Evolutionary conservation across 352 stramenopile genomes (phyloP).

Genomic region (Pythium dissimile): DNA sequence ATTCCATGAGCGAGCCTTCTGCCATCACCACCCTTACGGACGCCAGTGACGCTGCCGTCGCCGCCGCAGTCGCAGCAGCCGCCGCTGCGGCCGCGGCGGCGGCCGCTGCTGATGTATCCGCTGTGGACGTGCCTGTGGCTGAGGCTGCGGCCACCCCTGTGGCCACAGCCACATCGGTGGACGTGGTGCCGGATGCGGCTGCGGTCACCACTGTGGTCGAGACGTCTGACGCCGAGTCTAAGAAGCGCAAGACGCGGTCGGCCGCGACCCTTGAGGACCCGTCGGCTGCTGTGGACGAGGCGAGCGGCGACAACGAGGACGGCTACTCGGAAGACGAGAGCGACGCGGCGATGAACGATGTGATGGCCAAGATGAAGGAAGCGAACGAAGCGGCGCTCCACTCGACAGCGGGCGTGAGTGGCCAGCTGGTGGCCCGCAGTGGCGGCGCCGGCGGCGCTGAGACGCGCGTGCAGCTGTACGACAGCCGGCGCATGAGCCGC

Average conservation of each 20-base stretch:
- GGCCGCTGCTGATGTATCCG: background rate
- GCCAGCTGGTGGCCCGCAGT: conserved; percentile 23
- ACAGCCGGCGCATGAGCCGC: conserved; percentile 81
- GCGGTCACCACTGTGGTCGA: background rate
- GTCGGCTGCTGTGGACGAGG: conserved; percentile 16
- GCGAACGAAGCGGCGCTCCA: conserved; percentile 23
- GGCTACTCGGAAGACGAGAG: conserved; percentile 52
- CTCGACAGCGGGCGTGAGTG: conserved; percentile 20
- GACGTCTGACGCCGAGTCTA: conserved; percentile 3
- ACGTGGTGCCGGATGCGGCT: background rate
- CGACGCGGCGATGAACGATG: conserved; percentile 42
- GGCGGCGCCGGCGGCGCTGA: no score
- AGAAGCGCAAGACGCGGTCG: conserved; percentile 19
- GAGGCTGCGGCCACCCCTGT: background rate
- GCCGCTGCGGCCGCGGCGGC: background rate
- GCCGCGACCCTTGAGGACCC: conserved; percentile 4
- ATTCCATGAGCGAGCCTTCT: conserved; percentile 12
- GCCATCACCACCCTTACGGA: background rate
- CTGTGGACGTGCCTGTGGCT: background rate
- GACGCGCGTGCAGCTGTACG: conserved; percentile 57
- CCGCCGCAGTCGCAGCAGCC: conserved; percentile 13
- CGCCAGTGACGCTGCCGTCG: conserved; percentile 11
- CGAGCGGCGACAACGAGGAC: conserved; percentile 28
- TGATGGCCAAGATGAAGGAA: conserved; percentile 64
- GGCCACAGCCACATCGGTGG: background rate